Percentiles rank a stretch among this genome's conserved stretches.
These are phyloP conservation scores for Tephrocybe sp. DNA, from an alignment of 768 basidiomycete species.

Conservation along the genomic window DNA sequence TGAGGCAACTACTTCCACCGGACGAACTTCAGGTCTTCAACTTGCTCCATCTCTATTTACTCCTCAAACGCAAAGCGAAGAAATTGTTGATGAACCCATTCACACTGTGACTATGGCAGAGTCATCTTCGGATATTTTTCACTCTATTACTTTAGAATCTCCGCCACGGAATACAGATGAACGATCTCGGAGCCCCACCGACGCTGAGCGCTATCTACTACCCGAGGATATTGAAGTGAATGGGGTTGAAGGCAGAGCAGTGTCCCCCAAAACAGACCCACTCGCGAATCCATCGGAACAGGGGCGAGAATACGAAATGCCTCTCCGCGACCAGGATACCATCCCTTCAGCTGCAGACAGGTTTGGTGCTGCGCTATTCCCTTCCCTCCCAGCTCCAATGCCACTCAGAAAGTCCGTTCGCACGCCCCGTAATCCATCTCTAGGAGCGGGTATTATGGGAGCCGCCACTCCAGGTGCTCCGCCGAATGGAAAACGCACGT, in stretches of 20 bases:
- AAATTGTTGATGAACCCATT: background rate
- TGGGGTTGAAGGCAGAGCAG: background rate
- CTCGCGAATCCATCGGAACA: too few species aligned
- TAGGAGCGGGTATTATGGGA: slow-evolving; percentile 28
- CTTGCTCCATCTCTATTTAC: background rate
- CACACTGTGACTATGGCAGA: slow-evolving; percentile 16
- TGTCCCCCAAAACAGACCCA: background rate
- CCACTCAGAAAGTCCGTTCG: slow-evolving; percentile 71
- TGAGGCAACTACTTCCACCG: slow-evolving; percentile 35
- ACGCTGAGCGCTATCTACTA: background rate
- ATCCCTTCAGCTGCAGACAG: slow-evolving; percentile 32
- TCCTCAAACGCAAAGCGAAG: slow-evolving; percentile 1
- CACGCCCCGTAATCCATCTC: slow-evolving; percentile 43
- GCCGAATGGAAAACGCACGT: slow-evolving; percentile 64
- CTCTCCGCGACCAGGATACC: slow-evolving; percentile 33
- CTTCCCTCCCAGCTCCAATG: slow-evolving; percentile 66
- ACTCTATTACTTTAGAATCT: slow-evolving; percentile 40
- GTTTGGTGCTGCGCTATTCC: slow-evolving; percentile 46
- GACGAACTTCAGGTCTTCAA: background rate
- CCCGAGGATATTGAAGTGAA: background rate
- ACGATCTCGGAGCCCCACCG: background rate
- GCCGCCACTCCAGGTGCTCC: slow-evolving; percentile 41
- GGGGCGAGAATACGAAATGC: slow-evolving; percentile 27
- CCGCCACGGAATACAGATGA: slow-evolving; percentile 17
- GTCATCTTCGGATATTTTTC: slow-evolving; percentile 37